Percentiles rank a stretch among this genome's conserved stretches.
phyloP scores from a whole-genome alignment of 2,329 filamentous ascomycete genomes.

The Ophiocordyceps australis region DNA sequence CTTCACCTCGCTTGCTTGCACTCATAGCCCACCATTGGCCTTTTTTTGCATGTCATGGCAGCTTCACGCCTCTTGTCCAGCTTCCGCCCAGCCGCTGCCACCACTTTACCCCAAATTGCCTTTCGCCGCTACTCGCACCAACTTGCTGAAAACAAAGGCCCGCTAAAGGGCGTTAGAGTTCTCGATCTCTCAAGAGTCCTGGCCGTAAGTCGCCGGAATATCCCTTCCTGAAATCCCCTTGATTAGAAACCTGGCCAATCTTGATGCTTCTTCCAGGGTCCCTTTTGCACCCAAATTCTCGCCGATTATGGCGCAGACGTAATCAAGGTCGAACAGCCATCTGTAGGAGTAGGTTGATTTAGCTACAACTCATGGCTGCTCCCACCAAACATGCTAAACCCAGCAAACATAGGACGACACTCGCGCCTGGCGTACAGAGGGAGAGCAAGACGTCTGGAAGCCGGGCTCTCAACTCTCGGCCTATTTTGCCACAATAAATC shows the following conservation, averaged over 20 bases:
- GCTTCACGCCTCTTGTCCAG: too few species aligned
- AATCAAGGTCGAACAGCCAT: slow-evolving; percentile 19
- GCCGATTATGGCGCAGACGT: slow-evolving; percentile 24
- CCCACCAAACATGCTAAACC: too few species aligned
- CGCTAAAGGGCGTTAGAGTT: slow-evolving; percentile 2
- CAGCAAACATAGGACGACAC: slow-evolving; percentile 7
- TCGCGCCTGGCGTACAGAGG: slow-evolving; percentile 4
- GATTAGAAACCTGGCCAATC: too few species aligned
- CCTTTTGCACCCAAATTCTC: slow-evolving; percentile 22
- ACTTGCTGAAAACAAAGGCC: background rate
- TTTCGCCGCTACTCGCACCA: too few species aligned
- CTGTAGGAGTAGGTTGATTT: background rate
- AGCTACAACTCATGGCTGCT: too few species aligned
- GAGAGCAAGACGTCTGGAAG: slow-evolving; percentile 9
- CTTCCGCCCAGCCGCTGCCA: too few species aligned
- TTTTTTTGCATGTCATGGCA: too few species aligned
- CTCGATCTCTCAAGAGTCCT: slow-evolving; percentile 5
- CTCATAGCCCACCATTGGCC: too few species aligned
- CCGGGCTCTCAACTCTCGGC: slow-evolving; percentile 13
- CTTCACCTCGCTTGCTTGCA: too few species aligned
- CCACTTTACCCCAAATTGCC: too few species aligned
- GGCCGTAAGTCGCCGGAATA: slow-evolving; percentile 3
- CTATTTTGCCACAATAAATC: slow-evolving; percentile 23
- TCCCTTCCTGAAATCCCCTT: too few species aligned
- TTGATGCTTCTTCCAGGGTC: slow-evolving; percentile 7